Conservation (phyloP, 2,329 filamentous ascomycete species). For the Ceratocystis eucalypticola region DNA sequence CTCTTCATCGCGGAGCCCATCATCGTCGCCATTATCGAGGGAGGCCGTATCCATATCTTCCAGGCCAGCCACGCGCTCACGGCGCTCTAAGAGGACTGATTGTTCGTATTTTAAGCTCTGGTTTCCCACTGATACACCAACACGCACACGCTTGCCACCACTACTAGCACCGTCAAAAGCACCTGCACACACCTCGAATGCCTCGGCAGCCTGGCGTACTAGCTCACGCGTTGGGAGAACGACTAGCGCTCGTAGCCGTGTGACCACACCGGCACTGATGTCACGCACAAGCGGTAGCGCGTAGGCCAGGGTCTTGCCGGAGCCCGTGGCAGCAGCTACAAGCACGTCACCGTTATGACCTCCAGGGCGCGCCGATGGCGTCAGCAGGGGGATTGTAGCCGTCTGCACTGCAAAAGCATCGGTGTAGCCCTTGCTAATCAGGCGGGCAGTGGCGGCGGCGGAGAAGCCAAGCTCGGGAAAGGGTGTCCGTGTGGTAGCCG, state of each 20-base stretch:
- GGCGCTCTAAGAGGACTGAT: constrained; percentile 32
- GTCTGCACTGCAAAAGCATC: constrained; percentile 35
- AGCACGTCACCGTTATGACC: constrained; percentile 63
- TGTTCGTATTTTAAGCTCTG: constrained; percentile 58
- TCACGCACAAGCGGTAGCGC: constrained; percentile 72
- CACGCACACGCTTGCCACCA: constrained; percentile 52
- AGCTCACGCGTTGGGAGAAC: constrained; percentile 85
- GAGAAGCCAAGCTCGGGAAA: constrained; percentile 54
- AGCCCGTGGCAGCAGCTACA: constrained; percentile 85
- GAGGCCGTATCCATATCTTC: no score
- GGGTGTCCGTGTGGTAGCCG: constrained; percentile 42
- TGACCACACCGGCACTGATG: constrained; percentile 50
- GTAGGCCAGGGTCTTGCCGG: constrained; percentile 89
- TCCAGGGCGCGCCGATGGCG: constrained; percentile 41
- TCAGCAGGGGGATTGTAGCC: constrained; percentile 58
- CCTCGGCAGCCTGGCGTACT: constrained; percentile 70
- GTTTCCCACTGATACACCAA: constrained; percentile 73
- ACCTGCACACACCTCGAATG: constrained; percentile 59
- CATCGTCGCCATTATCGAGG: constrained; percentile 23
- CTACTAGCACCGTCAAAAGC: constrained; percentile 37
- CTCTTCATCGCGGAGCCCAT: constrained; percentile 27
- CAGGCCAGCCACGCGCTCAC: constrained; percentile 35
- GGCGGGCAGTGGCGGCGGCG: constrained; percentile 42
- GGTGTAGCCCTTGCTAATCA: constrained; percentile 45
- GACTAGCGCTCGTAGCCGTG: constrained; percentile 62